Base-by-base conservation (phyloP, 768 basidiomycete genomes). In the Hortiboletus flavorubellus region DNA sequence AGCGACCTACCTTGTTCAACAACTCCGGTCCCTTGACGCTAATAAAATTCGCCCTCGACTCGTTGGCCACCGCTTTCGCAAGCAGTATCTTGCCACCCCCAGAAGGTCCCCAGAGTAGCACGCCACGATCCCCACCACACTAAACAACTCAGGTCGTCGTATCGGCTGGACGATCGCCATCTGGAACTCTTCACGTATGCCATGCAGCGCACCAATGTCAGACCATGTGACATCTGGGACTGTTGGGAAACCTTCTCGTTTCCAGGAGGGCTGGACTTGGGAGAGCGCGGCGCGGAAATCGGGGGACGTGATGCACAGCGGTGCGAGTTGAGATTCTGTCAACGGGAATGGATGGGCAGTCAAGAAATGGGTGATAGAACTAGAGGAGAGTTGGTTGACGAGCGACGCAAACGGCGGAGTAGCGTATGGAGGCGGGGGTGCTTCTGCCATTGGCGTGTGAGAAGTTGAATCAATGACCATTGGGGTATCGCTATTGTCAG, bases 111-210 rank as follows among this genome's bases (percentile, higher is more conserved):
- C 97, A 98, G n/a, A 98, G 73, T 34, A 98, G 74, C 3, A 98
- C 97, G 0, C 96, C 97, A 65, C 93, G 58, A 99, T 93, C 7
- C 97, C 97, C 1, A 98, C 89, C 10, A 81, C 81, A 44, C 74
- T 83, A 72, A 99, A 99, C 3, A 98, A 69, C 64, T 93, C 93
- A 0, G 97, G 96, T 33, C 91, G 76, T 46, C 83, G 80, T 61
- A 98, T 94, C 7, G 97, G 96, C 64, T 97, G 91, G 4, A 99
- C 95, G 60, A 99, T 92, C 14, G 93, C 91, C 94, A 98, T 97
- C 63, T 95, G 93, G 39, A 99, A 78, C 69, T 97, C 95, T 55
- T 96, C 91, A 15, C 97, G 78, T 3, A 86, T 89, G 2, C 73
- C 79, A 56, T 89, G 85, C n/a, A 98, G 77, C 3, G 96, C 97